A percentile compares a stretch with the other conserved stretches of the same genome.
phyloP scores from a whole-genome alignment of 139 green algal genomes.

The Coccomyxa sp. region DNA sequence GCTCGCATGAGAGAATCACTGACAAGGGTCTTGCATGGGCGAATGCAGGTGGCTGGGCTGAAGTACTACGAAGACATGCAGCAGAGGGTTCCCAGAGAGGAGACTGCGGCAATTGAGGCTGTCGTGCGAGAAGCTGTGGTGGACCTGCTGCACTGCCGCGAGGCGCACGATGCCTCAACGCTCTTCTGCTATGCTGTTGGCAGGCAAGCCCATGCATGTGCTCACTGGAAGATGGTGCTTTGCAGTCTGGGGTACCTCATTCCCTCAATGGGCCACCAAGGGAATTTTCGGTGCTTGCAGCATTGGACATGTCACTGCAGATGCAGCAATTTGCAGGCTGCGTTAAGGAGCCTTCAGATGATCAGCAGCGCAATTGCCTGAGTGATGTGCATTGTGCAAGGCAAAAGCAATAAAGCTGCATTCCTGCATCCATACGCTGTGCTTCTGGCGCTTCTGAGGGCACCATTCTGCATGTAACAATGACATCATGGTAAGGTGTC shows the following conservation, averaged over 20 bases:
- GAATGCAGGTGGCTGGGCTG: constrained; percentile 3
- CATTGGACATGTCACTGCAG: not conserved
- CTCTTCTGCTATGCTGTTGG: not conserved
- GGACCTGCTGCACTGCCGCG: constrained; percentile 6
- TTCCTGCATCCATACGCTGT: not conserved
- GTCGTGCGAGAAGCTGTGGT: constrained; percentile 24
- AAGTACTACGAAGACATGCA: constrained; percentile 22
- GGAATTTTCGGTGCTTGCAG: not conserved
- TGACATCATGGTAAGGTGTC: not conserved
- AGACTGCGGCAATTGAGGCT: constrained; percentile 10
- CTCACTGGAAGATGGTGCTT: too few relatives aligned
- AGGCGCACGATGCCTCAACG: not conserved
- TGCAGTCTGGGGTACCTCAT: not conserved
- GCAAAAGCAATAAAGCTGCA: not conserved
- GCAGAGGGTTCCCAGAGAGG: constrained; percentile 13
- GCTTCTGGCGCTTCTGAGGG: too few relatives aligned
- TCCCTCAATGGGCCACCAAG: not conserved
- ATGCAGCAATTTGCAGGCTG: not conserved
- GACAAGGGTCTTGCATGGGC: not conserved
- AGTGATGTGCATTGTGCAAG: not conserved
- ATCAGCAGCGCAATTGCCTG: not conserved
- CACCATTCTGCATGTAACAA: not conserved
- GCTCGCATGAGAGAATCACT: not conserved
- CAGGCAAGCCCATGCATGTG: too few relatives aligned
- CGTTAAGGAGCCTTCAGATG: not conserved